A percentile compares a stretch with the other conserved stretches of the same genome.
phyloP scores from a whole-genome alignment of 2,329 filamentous ascomycete genomes.

The Penicillium sp. region DNA sequence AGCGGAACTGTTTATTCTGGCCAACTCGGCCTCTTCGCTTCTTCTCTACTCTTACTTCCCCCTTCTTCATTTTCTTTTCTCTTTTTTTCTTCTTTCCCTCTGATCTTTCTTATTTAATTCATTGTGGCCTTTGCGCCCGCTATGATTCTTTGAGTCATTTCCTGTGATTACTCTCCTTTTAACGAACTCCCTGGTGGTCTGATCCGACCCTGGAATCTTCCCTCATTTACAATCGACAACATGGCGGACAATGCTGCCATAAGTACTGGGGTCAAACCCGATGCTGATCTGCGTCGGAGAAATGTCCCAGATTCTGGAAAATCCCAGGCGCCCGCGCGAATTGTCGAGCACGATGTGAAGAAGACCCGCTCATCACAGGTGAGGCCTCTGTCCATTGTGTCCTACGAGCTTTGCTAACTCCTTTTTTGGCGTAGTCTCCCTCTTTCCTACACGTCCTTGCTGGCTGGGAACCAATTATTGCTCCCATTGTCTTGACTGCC shows the following conservation, averaged over 20 bases:
- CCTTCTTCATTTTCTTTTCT: constrained; percentile 10
- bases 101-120: constrained; percentile 12
- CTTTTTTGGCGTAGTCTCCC: constrained; percentile 23
- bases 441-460: constrained; percentile 44
- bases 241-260: constrained; percentile 34
- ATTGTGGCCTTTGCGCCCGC: constrained; percentile 11
- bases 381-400: constrained; percentile 6
- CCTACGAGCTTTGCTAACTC: constrained; percentile 1
- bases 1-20: constrained; percentile 20
- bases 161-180: constrained; percentile 5
- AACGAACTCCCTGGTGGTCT: not conserved
- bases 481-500: constrained; percentile 59
- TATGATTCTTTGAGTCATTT: constrained; percentile 19
- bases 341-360: constrained; percentile 29
- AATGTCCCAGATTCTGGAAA: constrained; percentile 37
- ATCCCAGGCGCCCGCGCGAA: constrained; percentile 18
- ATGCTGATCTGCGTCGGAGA: constrained; percentile 39
- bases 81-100: constrained; percentile 6
- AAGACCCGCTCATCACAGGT: constrained; percentile 35
- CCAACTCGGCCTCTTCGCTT: constrained; percentile 18
- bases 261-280: constrained; percentile 33
- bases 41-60: constrained; percentile 6
- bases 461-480: constrained; percentile 58
- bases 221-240: constrained; percentile 8
- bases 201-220: not conserved